Evolutionary conservation across 345 rosid genomes (phyloP).

Genomic region (Salix brachista): DNA sequence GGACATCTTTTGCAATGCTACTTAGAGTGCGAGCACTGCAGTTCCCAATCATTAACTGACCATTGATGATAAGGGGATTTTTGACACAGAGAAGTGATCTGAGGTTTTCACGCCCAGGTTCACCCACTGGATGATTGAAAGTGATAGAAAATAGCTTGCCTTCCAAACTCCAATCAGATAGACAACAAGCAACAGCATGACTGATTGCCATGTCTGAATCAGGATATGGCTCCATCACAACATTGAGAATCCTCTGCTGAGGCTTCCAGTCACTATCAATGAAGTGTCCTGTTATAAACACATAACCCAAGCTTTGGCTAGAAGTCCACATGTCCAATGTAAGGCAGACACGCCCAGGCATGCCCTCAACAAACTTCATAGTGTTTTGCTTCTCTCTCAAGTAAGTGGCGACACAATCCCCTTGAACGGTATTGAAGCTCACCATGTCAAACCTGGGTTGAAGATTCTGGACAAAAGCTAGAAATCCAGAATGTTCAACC

Average conservation of each 20-base stretch:
- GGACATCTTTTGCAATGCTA: conserved; percentile 54
- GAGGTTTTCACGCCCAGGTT: conserved; percentile 56
- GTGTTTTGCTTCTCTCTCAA: conserved; percentile 73
- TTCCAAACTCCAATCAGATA: conserved; percentile 81
- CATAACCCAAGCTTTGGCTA: conserved; percentile 59
- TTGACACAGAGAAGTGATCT: conserved; percentile 61
- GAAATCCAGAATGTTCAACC: conserved; percentile 79
- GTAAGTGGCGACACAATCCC: conserved; percentile 86
- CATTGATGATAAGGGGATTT: conserved; percentile 69
- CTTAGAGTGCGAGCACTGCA: conserved; percentile 61
- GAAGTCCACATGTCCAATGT: conserved; percentile 76
- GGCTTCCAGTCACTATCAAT: conserved; percentile 80
- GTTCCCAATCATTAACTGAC: conserved; percentile 66
- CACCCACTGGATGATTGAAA: conserved; percentile 49
- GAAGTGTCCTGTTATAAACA: conserved; percentile 74
- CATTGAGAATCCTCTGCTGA: conserved; percentile 67
- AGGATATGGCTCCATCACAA: conserved; percentile 82
- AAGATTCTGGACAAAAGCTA: conserved; percentile 67
- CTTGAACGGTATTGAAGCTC: conserved; percentile 74
- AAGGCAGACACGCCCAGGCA: conserved; percentile 75
- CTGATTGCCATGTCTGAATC: conserved; percentile 64
- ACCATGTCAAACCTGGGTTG: conserved; percentile 70
- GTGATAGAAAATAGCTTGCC: conserved; percentile 73
- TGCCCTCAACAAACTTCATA: conserved; percentile 57
- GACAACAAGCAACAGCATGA: conserved; percentile 76